Percentiles rank a stretch among this genome's conserved stretches.
Conservation (phyloP, 345 rosid genomes). For the Eucalyptus dawsonii region DNA sequence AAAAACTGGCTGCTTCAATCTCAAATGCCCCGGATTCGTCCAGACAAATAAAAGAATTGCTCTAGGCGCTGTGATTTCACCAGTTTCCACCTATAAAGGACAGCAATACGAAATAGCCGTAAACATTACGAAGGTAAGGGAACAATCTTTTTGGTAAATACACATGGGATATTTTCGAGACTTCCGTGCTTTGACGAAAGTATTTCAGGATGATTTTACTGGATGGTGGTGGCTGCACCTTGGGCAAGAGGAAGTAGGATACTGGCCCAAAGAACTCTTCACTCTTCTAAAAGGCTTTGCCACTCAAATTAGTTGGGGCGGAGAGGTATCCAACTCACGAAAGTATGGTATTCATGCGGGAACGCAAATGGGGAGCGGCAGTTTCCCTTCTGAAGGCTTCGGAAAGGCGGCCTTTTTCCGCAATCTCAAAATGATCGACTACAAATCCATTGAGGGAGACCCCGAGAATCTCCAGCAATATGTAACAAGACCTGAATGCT, state of each 20-base stretch:
- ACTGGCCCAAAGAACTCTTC: neutral
- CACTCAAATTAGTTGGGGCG: neutral
- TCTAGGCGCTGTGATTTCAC: neutral
- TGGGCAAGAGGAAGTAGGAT: neutral
- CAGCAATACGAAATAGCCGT: neutral
- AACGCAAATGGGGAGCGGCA: neutral
- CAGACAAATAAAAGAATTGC: neutral
- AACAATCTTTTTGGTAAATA: neutral
- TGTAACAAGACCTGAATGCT: neutral
- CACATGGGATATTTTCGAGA: neutral
- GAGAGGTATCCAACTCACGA: neutral
- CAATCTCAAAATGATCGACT: neutral
- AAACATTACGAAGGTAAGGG: neutral
- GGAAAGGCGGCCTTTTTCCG: neutral
- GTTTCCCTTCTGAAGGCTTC: neutral
- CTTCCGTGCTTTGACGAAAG: no score
- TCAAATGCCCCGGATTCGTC: conserved; percentile 20
- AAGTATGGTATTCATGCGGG: neutral
- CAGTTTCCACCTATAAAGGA: conserved; percentile 1
- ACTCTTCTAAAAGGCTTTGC: neutral
- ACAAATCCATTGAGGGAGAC: neutral
- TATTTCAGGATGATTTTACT: neutral
- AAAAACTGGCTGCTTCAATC: conserved; percentile 13
- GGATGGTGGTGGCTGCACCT: neutral
- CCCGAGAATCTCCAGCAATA: neutral